Percentiles rank a stretch among this genome's conserved stretches.
phyloP scores from a whole-genome alignment of 1,139 yeast genomes.

The Hyphopichia pseudoburtonii region DNA sequence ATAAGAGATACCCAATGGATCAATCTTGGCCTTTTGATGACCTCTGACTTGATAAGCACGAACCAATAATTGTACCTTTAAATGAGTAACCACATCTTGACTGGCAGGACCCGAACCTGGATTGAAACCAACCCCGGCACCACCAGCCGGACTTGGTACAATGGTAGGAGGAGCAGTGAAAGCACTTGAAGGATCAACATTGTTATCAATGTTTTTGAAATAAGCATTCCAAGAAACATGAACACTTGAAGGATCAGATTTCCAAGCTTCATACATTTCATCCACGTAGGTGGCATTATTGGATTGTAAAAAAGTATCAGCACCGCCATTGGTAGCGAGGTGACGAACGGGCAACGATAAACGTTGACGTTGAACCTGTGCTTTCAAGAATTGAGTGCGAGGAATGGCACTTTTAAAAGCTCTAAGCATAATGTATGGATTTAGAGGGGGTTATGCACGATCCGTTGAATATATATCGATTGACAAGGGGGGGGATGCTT shows the following conservation, averaged over 20 bases:
- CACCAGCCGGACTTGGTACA: conserved; percentile 74
- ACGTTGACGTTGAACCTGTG: conserved; percentile 11
- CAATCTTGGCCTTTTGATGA: conserved; percentile 91
- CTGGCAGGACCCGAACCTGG: conserved; percentile 47
- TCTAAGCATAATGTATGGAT: conserved; percentile 41
- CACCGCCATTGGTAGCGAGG: conserved; percentile 20
- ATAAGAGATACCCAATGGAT: conserved; percentile 87
- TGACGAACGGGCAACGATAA: conserved; percentile 15
- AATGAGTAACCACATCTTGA: conserved; percentile 79
- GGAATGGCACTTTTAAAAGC: conserved; percentile 43
- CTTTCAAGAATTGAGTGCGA: conserved; percentile 28
- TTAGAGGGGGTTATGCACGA: not conserved
- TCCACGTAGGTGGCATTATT: conserved; percentile 91
- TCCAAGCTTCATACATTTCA: conserved; percentile 97
- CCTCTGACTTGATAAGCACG: conserved; percentile 99
- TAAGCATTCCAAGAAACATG: conserved; percentile 97
- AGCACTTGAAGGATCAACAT: conserved; percentile 71
- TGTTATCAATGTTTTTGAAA: conserved; percentile 81
- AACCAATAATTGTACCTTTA: conserved; percentile 92
- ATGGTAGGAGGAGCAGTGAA: conserved; percentile 89
- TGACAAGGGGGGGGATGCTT: not conserved
- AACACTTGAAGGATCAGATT: conserved; percentile 82
- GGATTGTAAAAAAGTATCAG: conserved; percentile 78
- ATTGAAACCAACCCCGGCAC: conserved; percentile 55
- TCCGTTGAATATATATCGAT: not conserved